Evolutionary conservation across 2,329 filamentous ascomycete species (phyloP).

Genomic region (Aspergillus proliferans): DNA sequence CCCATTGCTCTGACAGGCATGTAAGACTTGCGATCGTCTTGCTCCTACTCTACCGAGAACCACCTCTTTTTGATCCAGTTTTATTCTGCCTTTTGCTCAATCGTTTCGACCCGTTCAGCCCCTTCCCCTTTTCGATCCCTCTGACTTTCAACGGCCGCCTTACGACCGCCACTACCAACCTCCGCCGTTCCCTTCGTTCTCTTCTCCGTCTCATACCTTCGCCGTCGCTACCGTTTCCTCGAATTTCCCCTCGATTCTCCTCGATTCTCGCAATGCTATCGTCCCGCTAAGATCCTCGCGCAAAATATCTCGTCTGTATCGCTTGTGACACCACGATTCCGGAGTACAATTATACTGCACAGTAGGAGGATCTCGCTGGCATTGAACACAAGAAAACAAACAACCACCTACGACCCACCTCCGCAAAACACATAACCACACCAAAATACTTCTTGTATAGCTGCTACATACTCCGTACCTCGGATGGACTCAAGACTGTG

Average conservation of each 20-base stretch:
- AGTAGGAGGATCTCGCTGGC: not conserved
- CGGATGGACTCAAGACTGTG: slow-evolving; percentile 16
- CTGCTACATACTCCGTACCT: slow-evolving; percentile 1
- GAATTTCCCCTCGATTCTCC: not conserved
- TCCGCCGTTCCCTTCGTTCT: too few relatives aligned
- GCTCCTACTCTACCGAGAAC: not conserved
- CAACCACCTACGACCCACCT: not conserved
- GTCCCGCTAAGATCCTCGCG: not conserved
- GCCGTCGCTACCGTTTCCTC: not conserved
- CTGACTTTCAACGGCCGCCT: not conserved
- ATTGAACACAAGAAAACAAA: not conserved
- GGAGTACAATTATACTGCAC: not conserved
- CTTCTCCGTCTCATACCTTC: not conserved
- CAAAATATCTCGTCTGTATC: not conserved
- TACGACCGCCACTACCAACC: too few relatives aligned
- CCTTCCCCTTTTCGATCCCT: slow-evolving; percentile 2
- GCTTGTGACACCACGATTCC: not conserved
- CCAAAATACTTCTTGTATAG: not conserved
- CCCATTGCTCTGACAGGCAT: not conserved
- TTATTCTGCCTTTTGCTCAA: not conserved
- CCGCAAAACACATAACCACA: not conserved
- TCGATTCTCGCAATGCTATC: not conserved
- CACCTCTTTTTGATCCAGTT: not conserved
- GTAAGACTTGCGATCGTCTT: slow-evolving; percentile 1
- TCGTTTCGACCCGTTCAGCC: not conserved